These are phyloP conservation scores for Brettanomyces nanus DNA, from an alignment of 805 yeast genomes.

Conservation along the genomic window DNA sequence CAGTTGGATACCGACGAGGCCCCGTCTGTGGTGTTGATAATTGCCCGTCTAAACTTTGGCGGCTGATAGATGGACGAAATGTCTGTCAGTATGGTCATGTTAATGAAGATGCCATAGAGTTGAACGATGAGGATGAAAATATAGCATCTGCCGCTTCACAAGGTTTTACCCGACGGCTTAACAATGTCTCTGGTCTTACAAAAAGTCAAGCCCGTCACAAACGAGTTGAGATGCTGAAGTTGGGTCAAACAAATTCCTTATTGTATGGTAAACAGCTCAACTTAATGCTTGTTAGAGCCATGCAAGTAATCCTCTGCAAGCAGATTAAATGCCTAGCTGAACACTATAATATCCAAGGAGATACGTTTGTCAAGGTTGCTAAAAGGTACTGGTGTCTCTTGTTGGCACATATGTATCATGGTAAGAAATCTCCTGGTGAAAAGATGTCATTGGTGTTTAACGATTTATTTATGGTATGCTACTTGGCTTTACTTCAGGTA, in stretches of 20 bases:
- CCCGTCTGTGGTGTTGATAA: slow-evolving; percentile 84
- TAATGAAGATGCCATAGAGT: slow-evolving; percentile 67
- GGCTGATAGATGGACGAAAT: slow-evolving; percentile 63
- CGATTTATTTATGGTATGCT: slow-evolving; percentile 33
- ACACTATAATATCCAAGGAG: slow-evolving; percentile 14
- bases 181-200: slow-evolving; percentile 37
- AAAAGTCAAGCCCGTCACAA: slow-evolving; percentile 9
- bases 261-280: slow-evolving; percentile 20
- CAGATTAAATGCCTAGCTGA: slow-evolving; percentile 37
- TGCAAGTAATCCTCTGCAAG: slow-evolving; percentile 33
- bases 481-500: slow-evolving; percentile 41
- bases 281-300: slow-evolving; percentile 13
- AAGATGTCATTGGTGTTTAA: slow-evolving; percentile 3
- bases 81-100: slow-evolving; percentile 92
- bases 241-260: slow-evolving; percentile 6
- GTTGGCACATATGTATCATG: background rate
- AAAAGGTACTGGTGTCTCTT: slow-evolving; percentile 23
- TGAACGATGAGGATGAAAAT: slow-evolving; percentile 77
- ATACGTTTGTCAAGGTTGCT: slow-evolving; percentile 19
- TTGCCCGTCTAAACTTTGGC: slow-evolving; percentile 74
- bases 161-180: slow-evolving; percentile 44
- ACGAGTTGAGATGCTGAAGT: slow-evolving; percentile 9
- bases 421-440: background rate
- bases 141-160: slow-evolving; percentile 37
- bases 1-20: slow-evolving; percentile 48